A percentile compares a stretch with the other conserved stretches of the same genome.
Evolutionary conservation across 129 eudicot species (phyloP).

Genomic region (Tanacetum coccineum): DNA sequence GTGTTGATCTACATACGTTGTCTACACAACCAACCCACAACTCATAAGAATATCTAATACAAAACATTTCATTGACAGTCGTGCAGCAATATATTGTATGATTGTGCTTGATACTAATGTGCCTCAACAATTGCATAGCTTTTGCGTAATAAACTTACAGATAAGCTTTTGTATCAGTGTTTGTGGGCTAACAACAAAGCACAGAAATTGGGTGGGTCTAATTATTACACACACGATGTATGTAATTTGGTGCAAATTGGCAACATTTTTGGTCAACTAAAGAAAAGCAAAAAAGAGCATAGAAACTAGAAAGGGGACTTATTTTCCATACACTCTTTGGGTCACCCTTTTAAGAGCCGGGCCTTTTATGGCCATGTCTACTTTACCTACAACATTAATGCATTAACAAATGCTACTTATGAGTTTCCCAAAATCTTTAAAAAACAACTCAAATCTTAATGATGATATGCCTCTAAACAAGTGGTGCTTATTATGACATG

Average conservation of each 20-base stretch:
- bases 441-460: constrained; percentile 9
- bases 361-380: constrained; percentile 23
- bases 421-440: constrained; percentile 18
- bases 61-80: too few relatives aligned
- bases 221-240: constrained; percentile 30
- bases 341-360: constrained; percentile 27
- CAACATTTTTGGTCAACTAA: constrained; percentile 27
- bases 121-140: neutral
- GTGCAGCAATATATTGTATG: neutral
- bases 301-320: constrained; percentile 11
- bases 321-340: constrained; percentile 23
- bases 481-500: constrained; percentile 30
- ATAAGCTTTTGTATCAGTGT: neutral
- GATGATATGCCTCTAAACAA: constrained; percentile 22
- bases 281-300: constrained; percentile 24
- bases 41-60: too few relatives aligned
- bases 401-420: constrained; percentile 26
- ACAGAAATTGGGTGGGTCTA: constrained; percentile 22
- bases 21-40: too few relatives aligned
- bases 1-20: too few relatives aligned
- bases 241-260: constrained; percentile 27
- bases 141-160: neutral
- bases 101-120: neutral
- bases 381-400: constrained; percentile 17
- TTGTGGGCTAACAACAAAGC: constrained; percentile 22